Percentiles rank a stretch among this genome's conserved stretches.
phyloP scores from a whole-genome alignment of 441 rosid genomes.

The Mallotus japonicus region DNA sequence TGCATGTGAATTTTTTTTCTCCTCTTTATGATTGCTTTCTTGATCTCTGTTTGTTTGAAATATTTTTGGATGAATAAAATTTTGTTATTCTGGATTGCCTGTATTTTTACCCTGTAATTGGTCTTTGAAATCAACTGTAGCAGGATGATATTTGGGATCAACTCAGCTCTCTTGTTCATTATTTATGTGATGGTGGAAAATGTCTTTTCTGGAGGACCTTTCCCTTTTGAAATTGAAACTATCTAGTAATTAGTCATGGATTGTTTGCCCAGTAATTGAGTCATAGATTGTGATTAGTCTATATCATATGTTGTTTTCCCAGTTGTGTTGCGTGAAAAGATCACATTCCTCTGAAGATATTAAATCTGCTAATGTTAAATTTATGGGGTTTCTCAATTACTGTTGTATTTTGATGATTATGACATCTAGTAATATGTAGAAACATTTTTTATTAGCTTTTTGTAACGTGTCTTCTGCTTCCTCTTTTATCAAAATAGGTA shows the following conservation, averaged over 20 bases:
- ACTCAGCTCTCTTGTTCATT: neutral
- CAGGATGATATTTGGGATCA: neutral
- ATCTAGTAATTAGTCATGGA: neutral
- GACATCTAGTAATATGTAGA: neutral
- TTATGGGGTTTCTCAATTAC: neutral
- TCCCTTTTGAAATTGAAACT: neutral
- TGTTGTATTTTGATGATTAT: neutral
- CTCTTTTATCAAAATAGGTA: conserved; percentile 51
- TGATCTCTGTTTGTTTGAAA: neutral
- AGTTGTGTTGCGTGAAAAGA: neutral
- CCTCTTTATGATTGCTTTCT: neutral
- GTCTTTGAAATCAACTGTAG: neutral
- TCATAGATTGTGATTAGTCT: neutral
- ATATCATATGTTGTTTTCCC: neutral
- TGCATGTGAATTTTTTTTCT: neutral
- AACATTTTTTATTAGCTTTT: neutral
- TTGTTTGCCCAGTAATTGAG: neutral
- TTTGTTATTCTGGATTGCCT: neutral
- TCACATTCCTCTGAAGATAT: no score
- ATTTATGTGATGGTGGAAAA: neutral
- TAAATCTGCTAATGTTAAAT: neutral
- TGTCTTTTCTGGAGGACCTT: neutral
- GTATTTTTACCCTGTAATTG: neutral
- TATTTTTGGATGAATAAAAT: neutral
- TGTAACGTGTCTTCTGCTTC: neutral